A percentile compares a stretch with the other conserved stretches of the same genome.
Evolutionary conservation across 176 grass and related monocot genomes (phyloP).

Genomic region (Aegilops sharonensis): DNA sequence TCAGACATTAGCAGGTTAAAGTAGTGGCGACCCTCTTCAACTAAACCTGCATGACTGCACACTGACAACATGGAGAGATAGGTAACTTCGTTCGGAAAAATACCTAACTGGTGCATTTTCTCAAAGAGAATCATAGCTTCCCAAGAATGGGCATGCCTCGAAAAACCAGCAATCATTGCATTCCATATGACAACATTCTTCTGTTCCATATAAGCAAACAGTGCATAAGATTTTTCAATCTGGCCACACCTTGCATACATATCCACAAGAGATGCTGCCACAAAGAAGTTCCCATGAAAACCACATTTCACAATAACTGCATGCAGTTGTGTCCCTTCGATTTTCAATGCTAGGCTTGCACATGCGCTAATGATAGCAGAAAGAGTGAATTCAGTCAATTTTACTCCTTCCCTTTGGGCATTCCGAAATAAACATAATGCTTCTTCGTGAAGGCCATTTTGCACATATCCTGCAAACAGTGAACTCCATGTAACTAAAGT

Average conservation of each 20-base stretch:
- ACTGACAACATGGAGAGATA: conserved; percentile 51
- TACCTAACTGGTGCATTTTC: conserved; percentile 58
- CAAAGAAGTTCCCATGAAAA: conserved; percentile 53
- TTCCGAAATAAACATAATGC: conserved; percentile 39
- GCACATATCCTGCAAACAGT: conserved; percentile 57
- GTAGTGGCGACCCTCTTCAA: conserved; percentile 51
- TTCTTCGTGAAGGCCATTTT: conserved; percentile 62
- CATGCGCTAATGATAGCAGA: conserved; percentile 59
- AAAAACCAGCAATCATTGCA: conserved; percentile 60
- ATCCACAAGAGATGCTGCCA: conserved; percentile 56
- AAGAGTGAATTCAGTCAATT: conserved; percentile 61
- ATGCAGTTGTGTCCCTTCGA: conserved; percentile 60
- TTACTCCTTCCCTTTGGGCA: conserved; percentile 35
- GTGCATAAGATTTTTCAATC: conserved; percentile 48
- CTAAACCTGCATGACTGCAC: conserved; percentile 56
- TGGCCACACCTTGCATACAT: conserved; percentile 59
- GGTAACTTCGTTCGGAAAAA: conserved; percentile 60
- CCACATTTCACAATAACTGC: conserved; percentile 43
- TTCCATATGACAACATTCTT: conserved; percentile 68
- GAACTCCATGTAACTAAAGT: conserved; percentile 71
- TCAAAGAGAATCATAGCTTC: conserved; percentile 77
- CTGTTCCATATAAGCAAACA: conserved; percentile 43
- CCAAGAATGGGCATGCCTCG: conserved; percentile 48
- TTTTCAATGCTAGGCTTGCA: conserved; percentile 45
- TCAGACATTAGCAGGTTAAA: conserved; percentile 50